Conservation (phyloP, 495 filamentous ascomycete genomes). For the Letharia lupina region DNA sequence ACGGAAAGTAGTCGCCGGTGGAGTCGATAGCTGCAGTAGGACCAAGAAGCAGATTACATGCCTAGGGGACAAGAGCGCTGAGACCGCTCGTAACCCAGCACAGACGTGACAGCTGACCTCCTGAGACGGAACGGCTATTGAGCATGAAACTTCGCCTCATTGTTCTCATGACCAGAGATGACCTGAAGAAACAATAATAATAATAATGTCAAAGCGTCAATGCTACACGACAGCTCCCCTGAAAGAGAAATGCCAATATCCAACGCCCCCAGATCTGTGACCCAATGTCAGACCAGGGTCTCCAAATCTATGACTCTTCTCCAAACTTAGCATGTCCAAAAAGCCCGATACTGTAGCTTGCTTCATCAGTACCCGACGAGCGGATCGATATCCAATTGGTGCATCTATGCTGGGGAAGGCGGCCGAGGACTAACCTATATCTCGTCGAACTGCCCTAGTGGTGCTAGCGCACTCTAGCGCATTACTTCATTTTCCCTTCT, state of each 20-base stretch:
- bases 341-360: neutral
- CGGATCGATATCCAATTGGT: neutral
- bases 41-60: neutral
- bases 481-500: neutral
- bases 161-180: neutral
- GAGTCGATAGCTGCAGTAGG: neutral
- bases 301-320: neutral
- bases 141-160: neutral
- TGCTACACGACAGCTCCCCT: neutral
- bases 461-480: slow-evolving; percentile 4
- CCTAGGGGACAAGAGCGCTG: neutral
- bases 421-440: neutral
- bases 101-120: neutral
- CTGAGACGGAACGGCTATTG: neutral
- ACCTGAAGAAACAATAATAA: neutral
- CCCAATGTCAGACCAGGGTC: neutral
- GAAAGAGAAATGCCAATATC: neutral
- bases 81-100: neutral
- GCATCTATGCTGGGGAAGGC: neutral
- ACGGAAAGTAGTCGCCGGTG: neutral
- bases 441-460: slow-evolving; percentile 5
- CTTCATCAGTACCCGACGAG: slow-evolving; percentile 4
- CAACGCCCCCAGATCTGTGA: neutral
- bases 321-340: neutral
- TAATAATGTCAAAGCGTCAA: neutral